Evolutionary conservation across 148 eudicot species (phyloP).

Genomic region (Hydrangea macrophylla): DNA sequence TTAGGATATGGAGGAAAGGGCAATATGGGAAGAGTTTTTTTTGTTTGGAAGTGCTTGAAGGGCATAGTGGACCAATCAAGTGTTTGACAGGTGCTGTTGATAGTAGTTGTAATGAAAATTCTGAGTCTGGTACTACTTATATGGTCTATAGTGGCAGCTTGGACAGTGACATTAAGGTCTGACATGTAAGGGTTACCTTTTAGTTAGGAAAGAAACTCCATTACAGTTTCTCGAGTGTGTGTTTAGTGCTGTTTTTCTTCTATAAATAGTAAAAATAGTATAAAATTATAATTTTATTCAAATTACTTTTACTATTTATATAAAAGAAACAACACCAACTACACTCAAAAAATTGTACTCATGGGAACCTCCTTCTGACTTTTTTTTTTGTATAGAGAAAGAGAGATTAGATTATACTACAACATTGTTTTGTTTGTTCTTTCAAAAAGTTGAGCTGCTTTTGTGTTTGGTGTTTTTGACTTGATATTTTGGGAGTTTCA

Average conservation of each 20-base stretch:
- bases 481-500: not conserved
- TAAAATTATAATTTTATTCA: too few relatives aligned
- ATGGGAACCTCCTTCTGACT: too few relatives aligned
- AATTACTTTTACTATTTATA: too few relatives aligned
- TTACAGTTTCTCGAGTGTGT: too few relatives aligned
- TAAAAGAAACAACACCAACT: too few relatives aligned
- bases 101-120: slow-evolving; percentile 1
- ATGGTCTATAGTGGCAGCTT: slow-evolving; percentile 74
- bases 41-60: slow-evolving; percentile 72
- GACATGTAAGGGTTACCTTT: too few relatives aligned
- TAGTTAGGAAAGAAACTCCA: too few relatives aligned
- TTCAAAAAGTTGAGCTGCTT: not conserved
- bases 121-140: slow-evolving; percentile 32
- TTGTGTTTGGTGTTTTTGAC: not conserved
- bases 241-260: too few relatives aligned
- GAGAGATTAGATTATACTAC: not conserved
- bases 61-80: slow-evolving; percentile 63
- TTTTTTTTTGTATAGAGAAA: slow-evolving; percentile 14
- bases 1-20: slow-evolving; percentile 73
- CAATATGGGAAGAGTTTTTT: too few relatives aligned
- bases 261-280: too few relatives aligned
- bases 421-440: not conserved
- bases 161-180: too few relatives aligned
- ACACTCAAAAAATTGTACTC: too few relatives aligned
- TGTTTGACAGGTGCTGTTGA: slow-evolving; percentile 56